phyloP scores from a whole-genome alignment of 208 protist species.

The Wallacemonas collosoma region DNA sequence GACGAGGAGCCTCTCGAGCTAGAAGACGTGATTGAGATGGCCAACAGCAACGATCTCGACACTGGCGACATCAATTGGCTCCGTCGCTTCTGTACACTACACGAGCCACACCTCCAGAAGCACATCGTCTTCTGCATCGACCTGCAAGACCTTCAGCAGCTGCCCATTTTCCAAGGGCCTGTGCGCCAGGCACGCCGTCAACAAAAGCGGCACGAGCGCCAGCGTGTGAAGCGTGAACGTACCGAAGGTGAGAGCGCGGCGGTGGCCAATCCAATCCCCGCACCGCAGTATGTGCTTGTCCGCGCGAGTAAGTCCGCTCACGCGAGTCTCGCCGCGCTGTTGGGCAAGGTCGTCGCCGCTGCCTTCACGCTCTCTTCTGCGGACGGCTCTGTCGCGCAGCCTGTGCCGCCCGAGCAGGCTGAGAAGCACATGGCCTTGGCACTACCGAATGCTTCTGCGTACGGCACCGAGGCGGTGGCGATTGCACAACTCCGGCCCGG shows the following conservation, averaged over 20 bases:
- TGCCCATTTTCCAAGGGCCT: slow-evolving; percentile 47
- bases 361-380: slow-evolving; percentile 18
- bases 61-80: slow-evolving; percentile 75
- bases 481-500: slow-evolving; percentile 50
- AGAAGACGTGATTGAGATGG: slow-evolving; percentile 81
- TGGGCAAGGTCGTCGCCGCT: slow-evolving; percentile 11
- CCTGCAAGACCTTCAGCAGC: slow-evolving; percentile 55
- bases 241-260: background rate
- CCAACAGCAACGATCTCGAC: slow-evolving; percentile 73
- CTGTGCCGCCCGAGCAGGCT: slow-evolving; percentile 7
- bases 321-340: background rate
- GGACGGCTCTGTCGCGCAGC: slow-evolving; percentile 27
- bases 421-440: slow-evolving; percentile 53
- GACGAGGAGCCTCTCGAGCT: slow-evolving; percentile 60
- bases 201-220: background rate
- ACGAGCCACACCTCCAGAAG: slow-evolving; percentile 23
- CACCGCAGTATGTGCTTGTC: slow-evolving; percentile 13
- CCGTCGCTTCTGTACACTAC: slow-evolving; percentile 51
- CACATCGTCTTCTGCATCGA: slow-evolving; percentile 82
- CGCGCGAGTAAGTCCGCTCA: slow-evolving; percentile 9
- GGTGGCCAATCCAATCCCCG: background rate
- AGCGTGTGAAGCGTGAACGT: slow-evolving; percentile 1
- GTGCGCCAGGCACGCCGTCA: slow-evolving; percentile 18
- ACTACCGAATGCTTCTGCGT: slow-evolving; percentile 77
- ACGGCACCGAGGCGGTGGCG: slow-evolving; percentile 57